A percentile compares a stretch with the other conserved stretches of the same genome.
These are phyloP conservation scores for Podospora tetraspora DNA, from an alignment of 495 filamentous ascomycete genomes.

Conservation along the genomic window DNA sequence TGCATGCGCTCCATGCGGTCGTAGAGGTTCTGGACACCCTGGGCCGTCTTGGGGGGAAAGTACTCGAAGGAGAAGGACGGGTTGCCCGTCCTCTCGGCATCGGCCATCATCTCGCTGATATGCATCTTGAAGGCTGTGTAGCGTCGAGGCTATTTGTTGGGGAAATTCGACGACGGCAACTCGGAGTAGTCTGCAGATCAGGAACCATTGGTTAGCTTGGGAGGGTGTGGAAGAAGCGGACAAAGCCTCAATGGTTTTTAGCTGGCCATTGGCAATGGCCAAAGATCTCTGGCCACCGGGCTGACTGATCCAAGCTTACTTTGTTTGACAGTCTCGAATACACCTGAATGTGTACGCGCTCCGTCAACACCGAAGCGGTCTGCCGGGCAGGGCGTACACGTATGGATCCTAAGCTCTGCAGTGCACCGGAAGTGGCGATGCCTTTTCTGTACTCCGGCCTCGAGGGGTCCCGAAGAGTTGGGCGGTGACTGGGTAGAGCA, in stretches of 20 bases:
- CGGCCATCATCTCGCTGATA: constrained; percentile 86
- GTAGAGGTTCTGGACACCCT: constrained; percentile 98
- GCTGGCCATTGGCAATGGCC: background rate
- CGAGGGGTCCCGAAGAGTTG: constrained; percentile 11
- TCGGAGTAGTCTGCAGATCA: background rate
- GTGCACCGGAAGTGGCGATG: constrained; percentile 7
- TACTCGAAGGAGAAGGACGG: constrained; percentile 98
- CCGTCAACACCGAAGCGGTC: background rate
- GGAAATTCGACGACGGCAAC: background rate
- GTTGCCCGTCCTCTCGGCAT: constrained; percentile 65
- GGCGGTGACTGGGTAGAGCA: constrained; percentile 4
- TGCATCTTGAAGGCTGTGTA: constrained; percentile 51
- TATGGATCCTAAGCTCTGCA: constrained; percentile 1
- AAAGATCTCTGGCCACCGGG: background rate
- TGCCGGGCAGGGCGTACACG: constrained; percentile 1
- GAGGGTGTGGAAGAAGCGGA: background rate
- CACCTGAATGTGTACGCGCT: constrained; percentile 1
- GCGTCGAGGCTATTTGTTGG: background rate
- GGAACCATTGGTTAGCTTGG: background rate
- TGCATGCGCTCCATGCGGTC: constrained; percentile 99
- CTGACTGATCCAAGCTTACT: background rate
- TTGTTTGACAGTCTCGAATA: constrained; percentile 3
- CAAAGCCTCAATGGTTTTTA: background rate
- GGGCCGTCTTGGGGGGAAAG: constrained; percentile 98
- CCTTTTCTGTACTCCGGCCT: constrained; percentile 9